Evolutionary conservation across 805 yeast genomes (phyloP).

Genomic region (Kuraishia hungarica): DNA sequence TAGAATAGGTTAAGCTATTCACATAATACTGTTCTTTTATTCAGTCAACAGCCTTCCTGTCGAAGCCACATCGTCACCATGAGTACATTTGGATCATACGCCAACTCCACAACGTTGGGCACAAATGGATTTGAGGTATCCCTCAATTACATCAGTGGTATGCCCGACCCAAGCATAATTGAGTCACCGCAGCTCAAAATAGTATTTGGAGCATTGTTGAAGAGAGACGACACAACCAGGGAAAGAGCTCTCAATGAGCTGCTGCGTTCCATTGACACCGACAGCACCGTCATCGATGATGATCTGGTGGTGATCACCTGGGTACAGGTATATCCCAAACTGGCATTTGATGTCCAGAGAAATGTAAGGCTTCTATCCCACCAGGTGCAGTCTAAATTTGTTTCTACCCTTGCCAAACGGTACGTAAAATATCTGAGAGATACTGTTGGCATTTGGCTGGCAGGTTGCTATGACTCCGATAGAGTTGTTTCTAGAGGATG

Average conservation of each 20-base stretch:
- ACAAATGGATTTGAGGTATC: slow-evolving; percentile 45
- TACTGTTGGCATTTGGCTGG: slow-evolving; percentile 64
- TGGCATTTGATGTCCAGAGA: slow-evolving; percentile 65
- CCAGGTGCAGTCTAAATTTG: slow-evolving; percentile 50
- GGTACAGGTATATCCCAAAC: slow-evolving; percentile 78
- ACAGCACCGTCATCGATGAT: slow-evolving; percentile 27
- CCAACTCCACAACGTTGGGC: slow-evolving; percentile 18
- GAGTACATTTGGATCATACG: not conserved
- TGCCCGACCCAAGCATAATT: slow-evolving; percentile 58
- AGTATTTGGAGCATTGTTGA: slow-evolving; percentile 67
- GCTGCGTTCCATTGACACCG: slow-evolving; percentile 20
- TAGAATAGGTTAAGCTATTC: too few relatives aligned
- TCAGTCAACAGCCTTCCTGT: not conserved
- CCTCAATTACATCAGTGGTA: slow-evolving; percentile 66
- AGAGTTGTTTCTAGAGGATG: slow-evolving; percentile 47
- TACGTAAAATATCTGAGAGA: slow-evolving; percentile 62
- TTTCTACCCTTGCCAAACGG: slow-evolving; percentile 41
- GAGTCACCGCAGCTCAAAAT: slow-evolving; percentile 40
- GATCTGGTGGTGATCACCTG: slow-evolving; percentile 52
- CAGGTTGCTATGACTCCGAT: slow-evolving; percentile 68
- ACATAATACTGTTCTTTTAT: too few relatives aligned
- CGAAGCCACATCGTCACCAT: not conserved
- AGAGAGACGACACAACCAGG: slow-evolving; percentile 77
- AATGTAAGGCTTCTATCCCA: slow-evolving; percentile 56
- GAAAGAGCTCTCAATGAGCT: slow-evolving; percentile 68